Percentiles rank a stretch among this genome's conserved stretches.
These are phyloP conservation scores for Aspergillus eucalypticola DNA, from an alignment of 2,329 filamentous ascomycete genomes.

Conservation along the genomic window DNA sequence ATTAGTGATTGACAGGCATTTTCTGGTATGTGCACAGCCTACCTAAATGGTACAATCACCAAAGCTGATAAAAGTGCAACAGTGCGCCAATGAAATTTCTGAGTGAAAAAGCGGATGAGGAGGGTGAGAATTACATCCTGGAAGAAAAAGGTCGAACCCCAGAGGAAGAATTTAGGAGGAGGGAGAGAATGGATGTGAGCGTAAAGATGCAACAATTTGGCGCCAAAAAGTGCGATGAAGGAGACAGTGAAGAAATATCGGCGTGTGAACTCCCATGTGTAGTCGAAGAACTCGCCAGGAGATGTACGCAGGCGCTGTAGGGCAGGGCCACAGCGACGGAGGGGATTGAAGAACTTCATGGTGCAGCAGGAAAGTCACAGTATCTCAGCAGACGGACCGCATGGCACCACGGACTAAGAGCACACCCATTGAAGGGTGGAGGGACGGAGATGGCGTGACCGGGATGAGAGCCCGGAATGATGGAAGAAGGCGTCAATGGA, in stretches of 20 bases:
- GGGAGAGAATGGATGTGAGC: constrained; percentile 31
- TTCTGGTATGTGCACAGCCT: constrained; percentile 8
- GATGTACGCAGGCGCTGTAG: constrained; percentile 16
- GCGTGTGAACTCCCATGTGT: constrained; percentile 30
- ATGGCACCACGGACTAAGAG: constrained; percentile 1
- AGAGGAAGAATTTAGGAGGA: constrained; percentile 23
- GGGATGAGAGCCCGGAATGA: not conserved
- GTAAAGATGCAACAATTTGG: constrained; percentile 31
- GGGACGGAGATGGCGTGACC: not conserved
- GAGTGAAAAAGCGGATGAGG: constrained; percentile 25
- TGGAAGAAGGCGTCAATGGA: not conserved
- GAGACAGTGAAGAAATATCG: constrained; percentile 34
- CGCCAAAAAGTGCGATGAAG: constrained; percentile 28
- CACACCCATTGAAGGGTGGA: not conserved
- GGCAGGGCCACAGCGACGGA: constrained; percentile 6
- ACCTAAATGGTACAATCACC: constrained; percentile 32
- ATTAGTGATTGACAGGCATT: not conserved
- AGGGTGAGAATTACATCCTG: constrained; percentile 32
- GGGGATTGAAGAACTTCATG: constrained; percentile 13
- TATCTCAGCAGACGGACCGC: not conserved
- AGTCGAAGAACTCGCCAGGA: constrained; percentile 22
- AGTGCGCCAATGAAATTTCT: constrained; percentile 25
- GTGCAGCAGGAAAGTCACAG: not conserved
- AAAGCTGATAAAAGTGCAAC: constrained; percentile 22
- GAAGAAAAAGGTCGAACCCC: constrained; percentile 33